Percentiles rank a stretch among this genome's conserved stretches.
phyloP scores from a whole-genome alignment of 768 basidiomycete genomes.

The Boletus rubropictus region DNA sequence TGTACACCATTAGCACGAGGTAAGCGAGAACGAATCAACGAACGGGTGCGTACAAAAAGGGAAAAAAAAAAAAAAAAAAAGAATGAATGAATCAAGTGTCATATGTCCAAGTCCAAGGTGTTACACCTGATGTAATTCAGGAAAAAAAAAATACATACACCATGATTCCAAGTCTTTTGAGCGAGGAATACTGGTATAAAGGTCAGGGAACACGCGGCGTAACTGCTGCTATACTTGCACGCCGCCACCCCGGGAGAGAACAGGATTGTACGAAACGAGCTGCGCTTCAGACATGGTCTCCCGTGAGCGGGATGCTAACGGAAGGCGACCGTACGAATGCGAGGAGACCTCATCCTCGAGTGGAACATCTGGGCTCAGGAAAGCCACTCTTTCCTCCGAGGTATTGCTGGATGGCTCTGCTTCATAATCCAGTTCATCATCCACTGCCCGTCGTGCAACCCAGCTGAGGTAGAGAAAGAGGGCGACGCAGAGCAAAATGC shows the following conservation, averaged over 20 bases:
- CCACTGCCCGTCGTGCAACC: conserved; percentile 68
- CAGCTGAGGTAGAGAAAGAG: conserved; percentile 77
- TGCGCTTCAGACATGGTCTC: conserved; percentile 46
- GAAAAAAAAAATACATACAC: conserved; percentile 12
- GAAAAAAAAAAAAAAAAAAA: too few relatives aligned
- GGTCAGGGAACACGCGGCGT: not conserved
- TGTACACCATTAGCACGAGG: too few relatives aligned
- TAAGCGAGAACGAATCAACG: conserved; percentile 6
- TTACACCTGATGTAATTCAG: conserved; percentile 15
- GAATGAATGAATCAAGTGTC: conserved; percentile 2
- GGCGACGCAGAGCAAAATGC: conserved; percentile 63
- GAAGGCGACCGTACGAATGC: conserved; percentile 17
- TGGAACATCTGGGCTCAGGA: conserved; percentile 36
- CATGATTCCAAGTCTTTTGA: not conserved
- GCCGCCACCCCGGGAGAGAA: conserved; percentile 17
- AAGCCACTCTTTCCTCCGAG: conserved; percentile 50
- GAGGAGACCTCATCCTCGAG: conserved; percentile 20
- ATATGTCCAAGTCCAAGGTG: conserved; percentile 10
- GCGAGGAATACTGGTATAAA: not conserved
- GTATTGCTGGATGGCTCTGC: conserved; percentile 22
- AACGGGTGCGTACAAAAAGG: conserved; percentile 4
- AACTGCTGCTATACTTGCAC: conserved; percentile 7
- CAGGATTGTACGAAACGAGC: conserved; percentile 22
- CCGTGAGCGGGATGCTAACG: conserved; percentile 16
- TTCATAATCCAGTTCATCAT: conserved; percentile 48